Percentiles rank a stretch among this genome's conserved stretches.
Conservation (phyloP, 805 yeast genomes). For the Candida nemodendra region DNA sequence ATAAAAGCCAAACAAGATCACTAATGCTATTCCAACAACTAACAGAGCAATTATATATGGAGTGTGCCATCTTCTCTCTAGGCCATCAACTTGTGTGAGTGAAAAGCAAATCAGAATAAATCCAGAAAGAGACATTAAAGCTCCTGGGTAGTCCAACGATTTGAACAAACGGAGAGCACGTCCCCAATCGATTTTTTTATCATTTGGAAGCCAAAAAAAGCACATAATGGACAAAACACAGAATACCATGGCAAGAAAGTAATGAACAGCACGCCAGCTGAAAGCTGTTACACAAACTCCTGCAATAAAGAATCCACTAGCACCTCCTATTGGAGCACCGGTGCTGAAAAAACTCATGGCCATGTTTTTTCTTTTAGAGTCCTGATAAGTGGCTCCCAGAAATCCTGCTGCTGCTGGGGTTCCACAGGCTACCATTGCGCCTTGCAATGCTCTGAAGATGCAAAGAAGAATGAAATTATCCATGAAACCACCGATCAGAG, state of each 20-base stretch:
- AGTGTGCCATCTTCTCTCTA: constrained; percentile 44
- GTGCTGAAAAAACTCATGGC: constrained; percentile 43
- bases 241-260: constrained; percentile 40
- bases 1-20: constrained; percentile 35
- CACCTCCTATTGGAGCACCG: constrained; percentile 50
- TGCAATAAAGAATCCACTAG: constrained; percentile 41
- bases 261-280: constrained; percentile 43
- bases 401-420: constrained; percentile 50
- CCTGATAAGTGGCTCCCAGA: constrained; percentile 40
- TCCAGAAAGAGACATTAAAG: constrained; percentile 39
- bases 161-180: constrained; percentile 26
- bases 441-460: constrained; percentile 44
- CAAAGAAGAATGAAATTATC: constrained; percentile 36
- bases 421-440: constrained; percentile 42
- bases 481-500: constrained; percentile 39
- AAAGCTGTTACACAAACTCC: constrained; percentile 42
- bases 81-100: constrained; percentile 41
- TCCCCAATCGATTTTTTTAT: constrained; percentile 28
- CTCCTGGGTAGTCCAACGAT: constrained; percentile 42
- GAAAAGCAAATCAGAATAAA: constrained; percentile 43
- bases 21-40: constrained; percentile 38
- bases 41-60: constrained; percentile 44
- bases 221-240: constrained; percentile 23
- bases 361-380: constrained; percentile 40
- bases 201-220: constrained; percentile 36